phyloP scores from a whole-genome alignment of 306 rosid species.

The Prunus mira region DNA sequence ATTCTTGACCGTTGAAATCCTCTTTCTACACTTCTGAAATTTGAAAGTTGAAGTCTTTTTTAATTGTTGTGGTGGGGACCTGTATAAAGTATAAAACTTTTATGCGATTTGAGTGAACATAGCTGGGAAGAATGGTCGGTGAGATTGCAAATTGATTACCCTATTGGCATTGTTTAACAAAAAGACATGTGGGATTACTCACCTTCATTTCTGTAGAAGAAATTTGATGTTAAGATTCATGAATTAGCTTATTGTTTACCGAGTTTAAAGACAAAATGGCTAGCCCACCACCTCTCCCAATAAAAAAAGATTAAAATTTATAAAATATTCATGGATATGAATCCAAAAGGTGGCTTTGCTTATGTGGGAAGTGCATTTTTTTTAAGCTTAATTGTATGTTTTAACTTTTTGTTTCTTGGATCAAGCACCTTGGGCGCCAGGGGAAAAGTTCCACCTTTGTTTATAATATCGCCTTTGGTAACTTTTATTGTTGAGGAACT shows the following conservation, averaged over 20 bases:
- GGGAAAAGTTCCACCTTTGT: slow-evolving; percentile 9
- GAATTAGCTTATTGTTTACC: background rate
- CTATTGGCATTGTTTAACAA: background rate
- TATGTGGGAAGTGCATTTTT: background rate
- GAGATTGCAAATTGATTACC: slow-evolving; percentile 7
- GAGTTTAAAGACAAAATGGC: background rate
- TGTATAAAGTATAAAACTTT: background rate
- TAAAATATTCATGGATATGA: background rate
- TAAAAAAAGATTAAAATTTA: background rate
- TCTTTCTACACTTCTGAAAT: background rate
- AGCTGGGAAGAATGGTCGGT: slow-evolving; percentile 3
- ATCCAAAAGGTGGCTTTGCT: slow-evolving; percentile 4
- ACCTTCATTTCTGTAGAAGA: background rate
- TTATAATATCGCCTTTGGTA: background rate
- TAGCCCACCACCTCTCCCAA: background rate
- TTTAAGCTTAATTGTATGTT: background rate
- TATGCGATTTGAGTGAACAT: background rate
- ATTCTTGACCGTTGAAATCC: slow-evolving; percentile 13
- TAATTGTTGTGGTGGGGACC: slow-evolving; percentile 6
- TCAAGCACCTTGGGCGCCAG: slow-evolving; percentile 12
- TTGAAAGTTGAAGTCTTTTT: slow-evolving; percentile 1
- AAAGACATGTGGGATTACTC: background rate
- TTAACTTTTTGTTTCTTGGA: slow-evolving; percentile 17
- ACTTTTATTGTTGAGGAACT: background rate
- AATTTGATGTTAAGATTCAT: background rate